Evolutionary conservation across 2,329 filamentous ascomycete genomes (phyloP), one percentile per base, ranked within the genome.

Genomic region (Paraconiothyrium brasiliense): DNA sequence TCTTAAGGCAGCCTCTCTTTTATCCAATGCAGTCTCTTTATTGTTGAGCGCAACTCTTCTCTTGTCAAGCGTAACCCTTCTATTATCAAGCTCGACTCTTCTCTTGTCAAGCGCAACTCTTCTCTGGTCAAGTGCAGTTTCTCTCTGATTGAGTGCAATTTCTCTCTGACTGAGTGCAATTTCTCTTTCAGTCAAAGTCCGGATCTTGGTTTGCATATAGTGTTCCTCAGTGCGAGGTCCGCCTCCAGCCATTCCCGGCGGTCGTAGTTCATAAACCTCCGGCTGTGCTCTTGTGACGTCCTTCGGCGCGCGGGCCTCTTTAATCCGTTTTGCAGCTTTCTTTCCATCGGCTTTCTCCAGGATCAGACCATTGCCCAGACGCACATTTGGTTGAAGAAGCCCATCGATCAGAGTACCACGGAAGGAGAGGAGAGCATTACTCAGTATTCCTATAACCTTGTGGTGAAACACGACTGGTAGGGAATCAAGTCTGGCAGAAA

Each of bases 321-420:
- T 7, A n/a, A 41, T n/a, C 1, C 14, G 20, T 24, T 8, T 46
- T n/a, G 13, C 6, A n/a, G 24, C 24, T 11, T 30, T 30, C 9
- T 32, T 5, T 8, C 27, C 39, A 41, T 52, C 27, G 20, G 20
- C 20, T 20, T 14, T 35, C 4, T 13, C 60, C 22, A 66, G 41
- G 4, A 32, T 48, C 11, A 71, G 54, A 9, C 65, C 64, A 46
- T 69, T 69, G 9, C 60, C 58, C n/a, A 67, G 54, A 27, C 65
- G 64, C 10, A 68, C 65, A n/a, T 71, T 71, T 6, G 67, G 67
- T 35, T 71, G 69, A 41, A 73, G 49, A 13, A 60, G 35, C 16
- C 67, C 65, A 55, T 67, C 63, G 9, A 69, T 32, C 22, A 71
- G 43, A n/a, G 66, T 68, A 9, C 71, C 69, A 10, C 69, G 65